Base-by-base conservation (phyloP, 441 rosid species). In the Lepidium campestre region DNA sequence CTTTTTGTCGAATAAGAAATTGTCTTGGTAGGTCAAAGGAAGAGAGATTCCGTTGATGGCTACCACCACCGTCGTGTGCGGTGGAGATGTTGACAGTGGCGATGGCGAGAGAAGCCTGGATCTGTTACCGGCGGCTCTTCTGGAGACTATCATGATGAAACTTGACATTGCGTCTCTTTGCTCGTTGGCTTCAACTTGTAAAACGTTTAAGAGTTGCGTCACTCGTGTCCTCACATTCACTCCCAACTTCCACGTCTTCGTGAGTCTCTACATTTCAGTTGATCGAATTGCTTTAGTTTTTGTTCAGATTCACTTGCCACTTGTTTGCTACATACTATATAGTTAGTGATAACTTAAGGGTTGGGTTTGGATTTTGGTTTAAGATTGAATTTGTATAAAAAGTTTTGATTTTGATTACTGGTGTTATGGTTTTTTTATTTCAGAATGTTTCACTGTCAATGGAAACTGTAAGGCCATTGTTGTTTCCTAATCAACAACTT, bases 91-190 rank as follows among this genome's bases (percentile, higher is more conserved):
- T 32, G 68, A 59, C 19, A 36, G 58, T 39, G 23, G 40, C 54
- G 62, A 63, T 62, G 62, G 39, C 22, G 57, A 70, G 68, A 42
- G 78, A 77, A 77, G 80, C 46, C 66, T 90, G 61, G 97, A 85
- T 77, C 82, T 80, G 71, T 78, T 93, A 36, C 97, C 97, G 23
- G 75, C 71, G 45, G 91, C 91, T 50, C 71, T 93, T 2, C 53
- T 88, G 44, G 85, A 81, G 22, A 82, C 90, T 62, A 75, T 90
- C 49, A 80, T 93, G 86, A 70, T 86, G 23, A 86, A 88, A 79
- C 92, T 90, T 10, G 96, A 93, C 64, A 75, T 90, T 7, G 80
- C 85, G 39, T 84, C 97, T 64, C 83, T 93, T 68, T 86, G 92
- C 77, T 90, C 96, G 5, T 68, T 71, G 29, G 86, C 91, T 9